Evolutionary conservation across 1,284 basidiomycete species (phyloP).

Genomic region (Cryptococcus sp.): DNA sequence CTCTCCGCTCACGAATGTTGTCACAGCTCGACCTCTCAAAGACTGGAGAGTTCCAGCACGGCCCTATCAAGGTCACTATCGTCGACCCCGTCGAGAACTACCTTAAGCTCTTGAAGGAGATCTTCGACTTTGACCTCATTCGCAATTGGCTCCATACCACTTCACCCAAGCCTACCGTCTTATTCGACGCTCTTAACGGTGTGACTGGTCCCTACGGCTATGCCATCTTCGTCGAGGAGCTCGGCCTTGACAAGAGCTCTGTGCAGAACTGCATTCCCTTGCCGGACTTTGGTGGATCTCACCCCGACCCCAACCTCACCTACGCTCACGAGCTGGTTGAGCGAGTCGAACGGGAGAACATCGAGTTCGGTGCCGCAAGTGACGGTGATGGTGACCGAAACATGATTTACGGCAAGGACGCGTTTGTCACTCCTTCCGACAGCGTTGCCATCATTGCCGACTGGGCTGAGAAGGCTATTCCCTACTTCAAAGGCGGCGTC

Average conservation of each 20-base stretch:
- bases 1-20: constrained; percentile 12
- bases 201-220: constrained; percentile 96
- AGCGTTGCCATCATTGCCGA: constrained; percentile 98
- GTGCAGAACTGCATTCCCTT: constrained; percentile 89
- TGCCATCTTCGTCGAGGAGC: constrained; percentile 80
- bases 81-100: constrained; percentile 96
- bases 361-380: constrained; percentile 92
- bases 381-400: constrained; percentile 98
- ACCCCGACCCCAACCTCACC: constrained; percentile 97
- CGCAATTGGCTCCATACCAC: constrained; percentile 76
- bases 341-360: constrained; percentile 80
- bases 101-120: constrained; percentile 74
- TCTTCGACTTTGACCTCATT: constrained; percentile 95
- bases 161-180: constrained; percentile 70
- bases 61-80: constrained; percentile 80
- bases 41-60: constrained; percentile 76
- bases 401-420: constrained; percentile 99
- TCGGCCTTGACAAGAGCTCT: constrained; percentile 77
- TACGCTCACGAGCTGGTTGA: constrained; percentile 96
- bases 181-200: constrained; percentile 95
- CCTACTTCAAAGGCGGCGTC: constrained; percentile 91
- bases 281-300: constrained; percentile 94
- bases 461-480: constrained; percentile 88
- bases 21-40: constrained; percentile 80
- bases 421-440: constrained; percentile 96